Percentiles rank a stretch among this genome's conserved stretches.
phyloP scores from a whole-genome alignment of 2,329 filamentous ascomycete species.

The Fusarium duplospermum region DNA sequence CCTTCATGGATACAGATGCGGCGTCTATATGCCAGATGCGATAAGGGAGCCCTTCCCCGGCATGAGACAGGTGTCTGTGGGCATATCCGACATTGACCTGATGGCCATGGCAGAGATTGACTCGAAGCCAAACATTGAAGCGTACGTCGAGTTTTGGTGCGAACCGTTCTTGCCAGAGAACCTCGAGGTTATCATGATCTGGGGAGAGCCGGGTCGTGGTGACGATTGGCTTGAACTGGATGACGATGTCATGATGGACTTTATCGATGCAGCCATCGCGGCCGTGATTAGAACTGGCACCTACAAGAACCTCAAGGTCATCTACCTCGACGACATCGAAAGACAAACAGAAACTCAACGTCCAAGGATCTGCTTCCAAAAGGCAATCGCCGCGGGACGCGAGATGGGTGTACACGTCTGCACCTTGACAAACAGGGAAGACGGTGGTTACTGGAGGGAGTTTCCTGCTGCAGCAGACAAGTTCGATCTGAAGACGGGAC shows the following conservation, averaged over 20 bases:
- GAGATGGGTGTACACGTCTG: constrained; percentile 16
- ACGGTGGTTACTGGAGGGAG: constrained; percentile 19
- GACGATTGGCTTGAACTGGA: not conserved
- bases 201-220: not conserved
- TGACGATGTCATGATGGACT: not conserved
- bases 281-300: constrained; percentile 2
- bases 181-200: constrained; percentile 20
- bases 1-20: not conserved
- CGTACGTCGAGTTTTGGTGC: not conserved
- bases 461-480: constrained; percentile 25
- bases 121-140: not conserved
- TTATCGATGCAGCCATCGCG: constrained; percentile 9
- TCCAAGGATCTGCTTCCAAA: not conserved
- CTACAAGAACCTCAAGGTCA: constrained; percentile 4
- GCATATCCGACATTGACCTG: not conserved
- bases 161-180: not conserved
- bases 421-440: constrained; percentile 23
- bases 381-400: constrained; percentile 12
- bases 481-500: constrained; percentile 28
- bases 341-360: not conserved
- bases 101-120: not conserved
- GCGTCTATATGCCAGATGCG: not conserved
- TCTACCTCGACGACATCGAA: constrained; percentile 27
- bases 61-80: constrained; percentile 8
- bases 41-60: fast-evolving